A percentile compares a stretch with the other conserved stretches of the same genome.
Conservation (phyloP, 2,329 filamentous ascomycete genomes). For the Fusarium continuum region DNA sequence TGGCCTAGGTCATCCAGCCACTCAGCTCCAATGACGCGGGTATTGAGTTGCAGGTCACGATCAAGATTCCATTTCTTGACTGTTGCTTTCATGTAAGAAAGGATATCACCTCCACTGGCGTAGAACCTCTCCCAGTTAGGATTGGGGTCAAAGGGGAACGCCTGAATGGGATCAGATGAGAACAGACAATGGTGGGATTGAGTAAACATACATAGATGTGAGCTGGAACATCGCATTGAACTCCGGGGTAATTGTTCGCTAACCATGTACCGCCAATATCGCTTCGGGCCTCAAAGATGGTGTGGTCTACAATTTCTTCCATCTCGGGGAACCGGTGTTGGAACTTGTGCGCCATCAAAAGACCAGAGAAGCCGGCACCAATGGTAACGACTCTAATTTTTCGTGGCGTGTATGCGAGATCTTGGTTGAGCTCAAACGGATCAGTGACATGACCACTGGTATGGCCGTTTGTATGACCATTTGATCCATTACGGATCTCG, state of each 20-base stretch:
- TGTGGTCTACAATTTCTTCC: slow-evolving; percentile 39
- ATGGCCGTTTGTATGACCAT: background rate
- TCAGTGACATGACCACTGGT: slow-evolving; percentile 25
- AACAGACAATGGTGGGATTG: background rate
- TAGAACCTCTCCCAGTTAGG: slow-evolving; percentile 67
- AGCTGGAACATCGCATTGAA: slow-evolving; percentile 35
- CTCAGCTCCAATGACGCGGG: slow-evolving; percentile 43
- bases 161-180: slow-evolving; percentile 16
- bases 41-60: slow-evolving; percentile 48
- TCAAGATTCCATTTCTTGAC: slow-evolving; percentile 56
- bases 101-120: slow-evolving; percentile 65
- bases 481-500: background rate
- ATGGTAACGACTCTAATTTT: slow-evolving; percentile 49
- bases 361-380: slow-evolving; percentile 47
- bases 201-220: slow-evolving; percentile 28
- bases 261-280: slow-evolving; percentile 50
- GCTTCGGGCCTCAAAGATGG: slow-evolving; percentile 44
- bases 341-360: slow-evolving; percentile 49
- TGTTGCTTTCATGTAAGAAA: slow-evolving; percentile 59
- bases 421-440: slow-evolving; percentile 42
- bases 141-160: slow-evolving; percentile 65
- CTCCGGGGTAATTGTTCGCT: slow-evolving; percentile 43
- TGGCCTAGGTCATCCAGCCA: slow-evolving; percentile 33
- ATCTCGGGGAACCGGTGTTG: slow-evolving; percentile 48
- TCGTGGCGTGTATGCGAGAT: slow-evolving; percentile 43